A percentile compares a stretch with the other conserved stretches of the same genome.
These are phyloP conservation scores for Eimeria acervulina DNA, from an alignment of 169 alveolate species.

Conservation along the genomic window DNA sequence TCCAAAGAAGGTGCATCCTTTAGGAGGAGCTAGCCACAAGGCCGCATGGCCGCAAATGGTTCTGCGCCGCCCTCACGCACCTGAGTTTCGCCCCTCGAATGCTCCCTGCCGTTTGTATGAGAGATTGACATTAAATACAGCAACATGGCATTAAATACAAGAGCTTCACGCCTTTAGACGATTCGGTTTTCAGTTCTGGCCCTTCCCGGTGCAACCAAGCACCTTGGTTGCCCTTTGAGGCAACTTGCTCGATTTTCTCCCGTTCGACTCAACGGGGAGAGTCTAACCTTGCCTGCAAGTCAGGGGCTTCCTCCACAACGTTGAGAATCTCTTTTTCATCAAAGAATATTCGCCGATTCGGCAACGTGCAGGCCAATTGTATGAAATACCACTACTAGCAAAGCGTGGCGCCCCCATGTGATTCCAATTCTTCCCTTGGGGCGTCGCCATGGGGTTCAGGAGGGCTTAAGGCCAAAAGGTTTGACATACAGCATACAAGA, in stretches of 20 bases:
- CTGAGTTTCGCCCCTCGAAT: neutral
- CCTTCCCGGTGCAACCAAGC: neutral
- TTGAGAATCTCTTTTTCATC: neutral
- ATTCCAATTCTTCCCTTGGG: neutral
- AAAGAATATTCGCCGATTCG: neutral
- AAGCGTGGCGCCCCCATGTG: neutral
- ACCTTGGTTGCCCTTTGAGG: neutral
- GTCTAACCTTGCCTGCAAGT: neutral
- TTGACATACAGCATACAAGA: neutral
- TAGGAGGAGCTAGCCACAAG: neutral
- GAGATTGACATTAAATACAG: neutral
- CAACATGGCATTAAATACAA: neutral
- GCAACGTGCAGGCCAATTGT: neutral
- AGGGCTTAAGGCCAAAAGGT: neutral
- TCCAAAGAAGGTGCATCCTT: neutral
- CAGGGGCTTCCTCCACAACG: neutral
- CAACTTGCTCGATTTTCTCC: neutral
- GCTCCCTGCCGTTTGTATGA: conserved; percentile 4
- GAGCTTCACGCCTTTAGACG: neutral
- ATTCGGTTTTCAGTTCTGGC: conserved; percentile 5
- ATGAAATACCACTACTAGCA: neutral
- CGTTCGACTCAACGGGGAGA: neutral
- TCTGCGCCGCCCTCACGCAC: neutral
- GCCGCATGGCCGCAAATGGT: neutral
- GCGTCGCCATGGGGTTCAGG: neutral